These are phyloP conservation scores for Arabidopsis arenosa DNA, from an alignment of 345 rosid genomes.

Conservation along the genomic window DNA sequence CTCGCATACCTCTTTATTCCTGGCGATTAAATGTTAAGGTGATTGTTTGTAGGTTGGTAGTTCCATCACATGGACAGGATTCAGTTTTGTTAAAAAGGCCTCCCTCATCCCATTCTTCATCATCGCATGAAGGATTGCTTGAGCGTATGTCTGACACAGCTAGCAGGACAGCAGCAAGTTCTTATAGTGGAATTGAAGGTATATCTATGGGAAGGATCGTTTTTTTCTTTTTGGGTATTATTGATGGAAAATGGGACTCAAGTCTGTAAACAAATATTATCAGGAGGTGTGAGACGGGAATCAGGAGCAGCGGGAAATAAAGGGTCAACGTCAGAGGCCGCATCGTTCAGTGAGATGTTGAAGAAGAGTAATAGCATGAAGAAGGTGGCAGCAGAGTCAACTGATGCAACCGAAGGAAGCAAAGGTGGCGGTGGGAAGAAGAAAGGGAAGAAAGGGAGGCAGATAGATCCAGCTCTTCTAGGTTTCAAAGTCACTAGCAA, in stretches of 20 bases:
- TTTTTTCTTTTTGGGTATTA: background rate
- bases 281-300: constrained; percentile 12
- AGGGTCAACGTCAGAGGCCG: constrained; percentile 57
- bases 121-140: constrained; percentile 57
- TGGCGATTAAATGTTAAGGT: background rate
- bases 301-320: constrained; percentile 46
- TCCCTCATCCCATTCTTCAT: constrained; percentile 51
- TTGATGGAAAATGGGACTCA: background rate
- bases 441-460: constrained; percentile 93
- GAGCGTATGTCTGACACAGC: constrained; percentile 50
- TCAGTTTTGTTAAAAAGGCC: constrained; percentile 48
- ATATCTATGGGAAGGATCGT: constrained; percentile 7
- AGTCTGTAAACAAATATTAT: background rate
- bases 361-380: constrained; percentile 37
- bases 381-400: constrained; percentile 37
- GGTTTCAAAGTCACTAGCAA: constrained; percentile 94
- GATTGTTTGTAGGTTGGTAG: constrained; percentile 30
- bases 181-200: constrained; percentile 55
- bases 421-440: constrained; percentile 59
- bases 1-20: background rate
- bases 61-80: constrained; percentile 56
- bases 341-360: constrained; percentile 82
- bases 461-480: constrained; percentile 85
- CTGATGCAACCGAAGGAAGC: constrained; percentile 43
- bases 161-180: constrained; percentile 43